Conservation (phyloP, 2,329 filamentous ascomycete species). For the Akanthomyces lecanii region DNA sequence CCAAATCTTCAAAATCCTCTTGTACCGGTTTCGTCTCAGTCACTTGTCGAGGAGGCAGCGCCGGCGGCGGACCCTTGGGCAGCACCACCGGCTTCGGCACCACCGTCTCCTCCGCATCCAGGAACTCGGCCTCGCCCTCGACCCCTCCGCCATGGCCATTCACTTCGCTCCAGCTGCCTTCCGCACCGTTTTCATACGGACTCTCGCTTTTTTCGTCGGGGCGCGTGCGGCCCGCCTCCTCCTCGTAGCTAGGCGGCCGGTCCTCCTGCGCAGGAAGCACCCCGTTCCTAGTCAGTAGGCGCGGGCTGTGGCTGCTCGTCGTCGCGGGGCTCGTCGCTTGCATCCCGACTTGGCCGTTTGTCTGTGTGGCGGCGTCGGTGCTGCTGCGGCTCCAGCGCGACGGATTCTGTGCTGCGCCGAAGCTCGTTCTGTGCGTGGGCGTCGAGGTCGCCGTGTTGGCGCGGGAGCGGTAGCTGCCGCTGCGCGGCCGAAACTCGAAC, state of each 20-base stretch:
- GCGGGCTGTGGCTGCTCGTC: not conserved
- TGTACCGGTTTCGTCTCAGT: not conserved
- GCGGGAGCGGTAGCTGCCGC: constrained; percentile 6
- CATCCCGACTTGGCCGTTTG: not conserved
- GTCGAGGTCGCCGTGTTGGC: constrained; percentile 7
- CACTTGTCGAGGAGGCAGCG: constrained; percentile 6
- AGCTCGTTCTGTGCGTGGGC: not conserved
- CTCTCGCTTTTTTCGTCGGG: not conserved
- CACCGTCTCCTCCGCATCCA: constrained; percentile 4
- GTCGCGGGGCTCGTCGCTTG: not conserved
- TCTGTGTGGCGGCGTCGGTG: constrained; percentile 9
- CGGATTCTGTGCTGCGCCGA: not conserved
- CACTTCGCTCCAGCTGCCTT: not conserved
- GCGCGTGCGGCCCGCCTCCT: not conserved
- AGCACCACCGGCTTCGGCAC: constrained; percentile 5
- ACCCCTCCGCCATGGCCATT: not conserved
- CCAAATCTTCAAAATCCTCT: constrained; percentile 14
- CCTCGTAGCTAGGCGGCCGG: not conserved
- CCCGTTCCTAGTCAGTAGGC: not conserved
- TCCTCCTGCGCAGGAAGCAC: not conserved
- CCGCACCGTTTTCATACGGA: not conserved
- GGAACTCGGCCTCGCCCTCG: not conserved
- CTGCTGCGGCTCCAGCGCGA: constrained; percentile 10
- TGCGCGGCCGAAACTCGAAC: constrained; percentile 34
- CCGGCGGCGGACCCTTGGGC: constrained; percentile 14